A percentile compares a stretch with the other conserved stretches of the same genome.
These are phyloP conservation scores for Mimosa bimucronata DNA, from an alignment of 306 rosid genomes.

Conservation along the genomic window DNA sequence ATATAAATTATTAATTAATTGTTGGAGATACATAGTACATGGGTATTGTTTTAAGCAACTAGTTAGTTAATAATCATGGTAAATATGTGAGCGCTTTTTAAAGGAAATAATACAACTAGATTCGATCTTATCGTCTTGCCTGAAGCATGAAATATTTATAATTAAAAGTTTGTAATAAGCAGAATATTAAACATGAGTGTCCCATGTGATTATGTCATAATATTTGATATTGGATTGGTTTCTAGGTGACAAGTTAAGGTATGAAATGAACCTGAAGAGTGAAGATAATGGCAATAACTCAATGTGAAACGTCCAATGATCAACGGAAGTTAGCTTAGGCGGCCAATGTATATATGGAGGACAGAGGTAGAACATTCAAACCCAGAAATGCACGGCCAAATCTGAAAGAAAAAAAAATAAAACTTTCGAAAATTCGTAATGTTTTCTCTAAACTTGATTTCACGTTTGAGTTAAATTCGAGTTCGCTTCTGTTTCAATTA, in stretches of 20 bases:
- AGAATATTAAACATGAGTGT: neutral
- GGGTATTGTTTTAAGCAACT: neutral
- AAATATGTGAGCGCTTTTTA: neutral
- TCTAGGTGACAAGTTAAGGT: neutral
- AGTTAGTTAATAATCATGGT: neutral
- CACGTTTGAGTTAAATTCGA: neutral
- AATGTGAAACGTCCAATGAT: neutral
- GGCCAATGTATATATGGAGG: no score
- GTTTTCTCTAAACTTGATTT: neutral
- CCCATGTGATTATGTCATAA: neutral
- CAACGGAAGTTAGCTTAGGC: no score
- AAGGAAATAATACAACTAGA: neutral
- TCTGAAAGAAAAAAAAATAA: no score
- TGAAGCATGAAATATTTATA: neutral
- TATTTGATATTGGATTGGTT: neutral
- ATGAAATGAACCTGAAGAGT: neutral
- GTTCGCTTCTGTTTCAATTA: no score
- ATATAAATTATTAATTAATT: neutral
- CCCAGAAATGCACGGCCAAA: no score
- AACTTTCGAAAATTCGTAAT: no score
- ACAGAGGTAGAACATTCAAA: no score
- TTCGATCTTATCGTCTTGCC: conserved; percentile 12
- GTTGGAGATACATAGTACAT: neutral
- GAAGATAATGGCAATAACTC: neutral
- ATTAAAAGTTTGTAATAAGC: neutral